Evolutionary conservation across 106 monocot genomes (phyloP).

Genomic region (Dendrobium catenatum): DNA sequence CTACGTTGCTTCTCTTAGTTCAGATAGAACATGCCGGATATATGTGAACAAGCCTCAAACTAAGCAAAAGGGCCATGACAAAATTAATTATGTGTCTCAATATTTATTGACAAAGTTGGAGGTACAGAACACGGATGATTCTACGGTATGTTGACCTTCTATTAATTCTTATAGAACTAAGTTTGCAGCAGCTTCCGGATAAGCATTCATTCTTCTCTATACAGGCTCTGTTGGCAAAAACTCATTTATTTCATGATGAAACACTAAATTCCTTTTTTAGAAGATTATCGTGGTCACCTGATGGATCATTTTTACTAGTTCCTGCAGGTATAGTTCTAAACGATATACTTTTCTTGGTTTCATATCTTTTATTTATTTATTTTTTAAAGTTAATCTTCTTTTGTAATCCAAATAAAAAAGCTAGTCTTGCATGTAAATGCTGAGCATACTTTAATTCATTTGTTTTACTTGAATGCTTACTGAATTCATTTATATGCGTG

Average conservation of each 20-base stretch:
- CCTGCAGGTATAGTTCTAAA: constrained; percentile 56
- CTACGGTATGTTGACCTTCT: constrained; percentile 43
- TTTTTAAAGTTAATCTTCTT: neutral
- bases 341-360: no score
- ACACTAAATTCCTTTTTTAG: constrained; percentile 93
- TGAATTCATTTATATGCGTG: no score
- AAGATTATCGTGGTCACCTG: constrained; percentile 89
- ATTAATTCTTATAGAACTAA: neutral
- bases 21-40: constrained; percentile 84
- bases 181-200: neutral
- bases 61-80: constrained; percentile 56
- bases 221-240: constrained; percentile 35
- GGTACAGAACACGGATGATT: constrained; percentile 45
- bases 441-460: neutral
- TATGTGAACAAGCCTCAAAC: constrained; percentile 61
- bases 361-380: neutral
- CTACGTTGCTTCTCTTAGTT: constrained; percentile 90
- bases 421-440: neutral
- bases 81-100: constrained; percentile 74
- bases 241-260: constrained; percentile 90
- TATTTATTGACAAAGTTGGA: constrained; percentile 61
- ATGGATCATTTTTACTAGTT: constrained; percentile 86
- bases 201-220: constrained; percentile 9
- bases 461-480: no score
- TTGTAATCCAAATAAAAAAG: neutral